phyloP scores from a whole-genome alignment of 2,329 filamentous ascomycete species.

The Tolypocladium ophioglossoides region DNA sequence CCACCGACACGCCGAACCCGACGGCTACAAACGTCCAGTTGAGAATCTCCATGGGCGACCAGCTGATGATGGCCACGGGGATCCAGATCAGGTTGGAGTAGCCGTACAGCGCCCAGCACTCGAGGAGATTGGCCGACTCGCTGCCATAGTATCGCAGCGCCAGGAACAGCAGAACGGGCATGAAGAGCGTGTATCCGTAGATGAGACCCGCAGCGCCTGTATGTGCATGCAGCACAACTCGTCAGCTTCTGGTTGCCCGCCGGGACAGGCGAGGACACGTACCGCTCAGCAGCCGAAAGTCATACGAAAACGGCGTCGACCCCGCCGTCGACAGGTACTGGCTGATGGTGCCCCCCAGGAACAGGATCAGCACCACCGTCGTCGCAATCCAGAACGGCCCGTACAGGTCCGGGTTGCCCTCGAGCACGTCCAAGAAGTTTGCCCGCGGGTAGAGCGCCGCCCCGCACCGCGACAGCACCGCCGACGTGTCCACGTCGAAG shows the following conservation, averaged over 20 bases:
- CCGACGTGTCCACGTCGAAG: constrained; percentile 94
- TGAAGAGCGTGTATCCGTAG: constrained; percentile 86
- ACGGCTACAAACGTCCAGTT: constrained; percentile 92
- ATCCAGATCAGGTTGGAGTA: constrained; percentile 98
- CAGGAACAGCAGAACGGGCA: constrained; percentile 78
- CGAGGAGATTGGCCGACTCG: constrained; percentile 83
- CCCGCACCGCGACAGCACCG: constrained; percentile 78
- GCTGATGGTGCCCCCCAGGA: constrained; percentile 89
- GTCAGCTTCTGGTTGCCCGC: not conserved
- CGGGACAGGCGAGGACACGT: constrained; percentile 13
- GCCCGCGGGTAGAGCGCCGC: constrained; percentile 82
- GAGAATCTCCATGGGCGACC: constrained; percentile 73
- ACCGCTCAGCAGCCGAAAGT: constrained; percentile 83
- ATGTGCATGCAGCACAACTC: no score
- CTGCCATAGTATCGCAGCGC: constrained; percentile 92
- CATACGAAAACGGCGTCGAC: constrained; percentile 74
- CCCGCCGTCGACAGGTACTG: constrained; percentile 66
- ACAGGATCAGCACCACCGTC: constrained; percentile 90
- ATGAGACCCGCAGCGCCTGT: constrained; percentile 77
- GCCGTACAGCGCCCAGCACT: constrained; percentile 92
- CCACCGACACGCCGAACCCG: constrained; percentile 72
- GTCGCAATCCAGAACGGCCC: constrained; percentile 98
- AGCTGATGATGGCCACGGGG: constrained; percentile 81
- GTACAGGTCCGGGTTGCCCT: constrained; percentile 94
- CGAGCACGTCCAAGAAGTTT: constrained; percentile 94